These are phyloP conservation scores for Lactarius vividus DNA, from an alignment of 768 basidiomycete species.

Conservation along the genomic window DNA sequence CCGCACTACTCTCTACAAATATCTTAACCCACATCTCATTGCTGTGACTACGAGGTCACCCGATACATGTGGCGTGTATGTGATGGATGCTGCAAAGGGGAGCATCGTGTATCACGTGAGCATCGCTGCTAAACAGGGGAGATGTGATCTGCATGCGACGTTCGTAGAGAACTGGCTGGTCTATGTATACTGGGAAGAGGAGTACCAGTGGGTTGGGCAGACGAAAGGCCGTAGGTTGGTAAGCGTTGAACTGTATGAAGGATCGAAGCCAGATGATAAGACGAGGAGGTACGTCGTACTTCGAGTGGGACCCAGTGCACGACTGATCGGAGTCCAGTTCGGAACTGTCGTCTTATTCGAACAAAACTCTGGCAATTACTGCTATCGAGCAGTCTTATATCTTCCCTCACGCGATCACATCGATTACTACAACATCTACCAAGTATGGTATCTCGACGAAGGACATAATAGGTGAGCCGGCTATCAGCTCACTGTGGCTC, in stretches of 20 bases:
- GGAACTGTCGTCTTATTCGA: slow-evolving; percentile 53
- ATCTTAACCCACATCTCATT: slow-evolving; percentile 80
- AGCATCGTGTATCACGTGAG: slow-evolving; percentile 64
- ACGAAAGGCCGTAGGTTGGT: slow-evolving; percentile 72
- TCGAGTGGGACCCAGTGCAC: neutral
- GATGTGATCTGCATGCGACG: slow-evolving; percentile 64
- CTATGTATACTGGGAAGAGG: slow-evolving; percentile 77
- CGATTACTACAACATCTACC: slow-evolving; percentile 73
- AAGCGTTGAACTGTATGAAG: slow-evolving; percentile 89
- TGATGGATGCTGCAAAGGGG: slow-evolving; percentile 81
- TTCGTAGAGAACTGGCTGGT: slow-evolving; percentile 93
- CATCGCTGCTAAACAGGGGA: slow-evolving; percentile 44
- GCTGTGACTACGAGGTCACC: slow-evolving; percentile 52
- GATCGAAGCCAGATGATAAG: slow-evolving; percentile 61
- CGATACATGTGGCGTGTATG: slow-evolving; percentile 58
- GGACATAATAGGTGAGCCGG: slow-evolving; percentile 75
- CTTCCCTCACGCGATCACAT: slow-evolving; percentile 64
- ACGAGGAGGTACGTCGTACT: slow-evolving; percentile 56
- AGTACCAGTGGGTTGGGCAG: slow-evolving; percentile 43
- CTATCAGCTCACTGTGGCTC: neutral
- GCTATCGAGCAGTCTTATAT: slow-evolving; percentile 68
- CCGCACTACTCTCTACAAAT: slow-evolving; percentile 89
- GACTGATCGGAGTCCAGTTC: slow-evolving; percentile 38
- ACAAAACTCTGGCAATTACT: slow-evolving; percentile 51
- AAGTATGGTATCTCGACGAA: slow-evolving; percentile 86